Base-by-base conservation (phyloP, 345 rosid genomes). In the Nasturtium officinale region DNA sequence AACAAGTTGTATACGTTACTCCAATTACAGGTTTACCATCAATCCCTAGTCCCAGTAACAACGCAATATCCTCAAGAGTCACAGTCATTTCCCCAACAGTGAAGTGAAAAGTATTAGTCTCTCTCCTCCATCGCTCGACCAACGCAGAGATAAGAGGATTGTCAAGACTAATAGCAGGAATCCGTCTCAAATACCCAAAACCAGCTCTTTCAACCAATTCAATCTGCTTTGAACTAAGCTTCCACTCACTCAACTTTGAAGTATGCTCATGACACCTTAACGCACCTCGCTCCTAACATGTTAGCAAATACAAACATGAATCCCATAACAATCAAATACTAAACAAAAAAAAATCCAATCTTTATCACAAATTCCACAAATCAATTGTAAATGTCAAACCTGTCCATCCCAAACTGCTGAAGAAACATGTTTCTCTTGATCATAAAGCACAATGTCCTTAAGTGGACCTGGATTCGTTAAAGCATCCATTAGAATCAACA, bases 211-310 rank as follows among this genome's bases (percentile, higher is more conserved):
- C 92, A 3, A 93, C 97, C 80, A 93, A 82, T 72, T 89, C 90
- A 2, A 89, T 82, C 76, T 93, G 97, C 75, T 78, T 86, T 3
- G 85, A 72, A 4, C 74, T 84, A 65, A 93, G 87, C 82, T 82
- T 90, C 97, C 97, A 93, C 65, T 90, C 97, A 71, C 92, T 89
- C 70, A 93, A 73, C 80, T 93, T 93, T 0, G 97, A 93, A 6
- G 98, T 93, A 69, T 93, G 98, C 80, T 93, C 98, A 67, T 90
- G 98, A 83, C 98, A 93, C 82, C 98, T 85, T 65, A 93, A 92
- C 4, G 94, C 98, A 73, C 96, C 97, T n/a, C 98, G 87, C 78
- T 93, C 98, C 97, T 94, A 73, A 69, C 64, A 48, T 21, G 16
- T 48, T 43, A 17, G 5, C 16, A 18, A 9, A 9, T 26, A 6